Evolutionary conservation across 352 stramenopile species (phyloP).

Genomic region (Pythium aristosporum): DNA sequence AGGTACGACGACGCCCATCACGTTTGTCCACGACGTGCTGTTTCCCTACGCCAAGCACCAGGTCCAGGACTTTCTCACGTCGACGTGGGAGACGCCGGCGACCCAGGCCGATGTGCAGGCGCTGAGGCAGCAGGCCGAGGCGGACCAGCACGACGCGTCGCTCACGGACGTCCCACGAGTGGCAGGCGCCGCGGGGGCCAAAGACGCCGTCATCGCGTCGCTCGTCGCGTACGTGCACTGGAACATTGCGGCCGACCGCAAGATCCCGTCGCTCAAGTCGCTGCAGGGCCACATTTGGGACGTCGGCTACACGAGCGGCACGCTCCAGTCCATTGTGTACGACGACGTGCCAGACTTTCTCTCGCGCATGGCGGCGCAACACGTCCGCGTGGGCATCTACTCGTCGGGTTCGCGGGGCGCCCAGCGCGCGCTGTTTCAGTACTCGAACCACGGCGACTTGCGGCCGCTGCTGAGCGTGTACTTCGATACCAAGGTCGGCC

Average conservation of each 20-base stretch:
- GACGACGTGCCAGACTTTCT: constrained; percentile 89
- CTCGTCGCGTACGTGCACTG: constrained; percentile 62
- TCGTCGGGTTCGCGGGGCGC: constrained; percentile 90
- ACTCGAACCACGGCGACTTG: constrained; percentile 82
- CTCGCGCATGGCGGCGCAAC: constrained; percentile 63
- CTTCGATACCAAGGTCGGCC: constrained; percentile 84
- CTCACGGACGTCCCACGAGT: constrained; percentile 32
- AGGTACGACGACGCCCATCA: constrained; percentile 94
- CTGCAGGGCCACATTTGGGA: constrained; percentile 92
- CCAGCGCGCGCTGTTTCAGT: constrained; percentile 86
- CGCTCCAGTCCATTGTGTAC: constrained; percentile 90
- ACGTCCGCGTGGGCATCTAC: constrained; percentile 92
- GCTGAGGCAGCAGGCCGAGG: constrained; percentile 42
- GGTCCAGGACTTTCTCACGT: constrained; percentile 49
- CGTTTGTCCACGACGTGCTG: constrained; percentile 94
- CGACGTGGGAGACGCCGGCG: constrained; percentile 51
- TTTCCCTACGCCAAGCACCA: constrained; percentile 90
- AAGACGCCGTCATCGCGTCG: constrained; percentile 34
- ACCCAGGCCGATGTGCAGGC: constrained; percentile 53
- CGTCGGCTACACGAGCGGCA: constrained; percentile 82
- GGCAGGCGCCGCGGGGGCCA: constrained; percentile 12
- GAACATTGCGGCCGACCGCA: constrained; percentile 76
- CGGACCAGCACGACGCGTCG: constrained; percentile 29
- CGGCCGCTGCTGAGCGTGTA: constrained; percentile 72
- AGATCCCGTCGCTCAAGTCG: constrained; percentile 87